A percentile compares a stretch with the other conserved stretches of the same genome.
Conservation (phyloP, 345 rosid species). For the Pistacia atlantica region DNA sequence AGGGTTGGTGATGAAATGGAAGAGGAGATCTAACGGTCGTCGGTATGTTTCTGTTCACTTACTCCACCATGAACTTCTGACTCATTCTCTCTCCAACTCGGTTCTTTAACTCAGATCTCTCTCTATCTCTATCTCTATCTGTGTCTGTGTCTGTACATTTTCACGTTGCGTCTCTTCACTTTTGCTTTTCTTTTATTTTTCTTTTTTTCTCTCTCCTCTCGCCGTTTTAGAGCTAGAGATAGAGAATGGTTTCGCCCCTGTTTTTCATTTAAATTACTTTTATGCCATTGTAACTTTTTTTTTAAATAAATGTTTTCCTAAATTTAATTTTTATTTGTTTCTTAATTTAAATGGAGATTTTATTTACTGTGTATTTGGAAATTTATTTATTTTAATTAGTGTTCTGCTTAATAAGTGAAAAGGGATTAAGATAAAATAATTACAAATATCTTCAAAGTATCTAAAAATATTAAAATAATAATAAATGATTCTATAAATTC, state of each 20-base stretch:
- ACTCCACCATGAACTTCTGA: conserved; percentile 26
- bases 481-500: too few relatives aligned
- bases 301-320: neutral
- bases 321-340: neutral
- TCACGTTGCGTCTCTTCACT: conserved; percentile 30
- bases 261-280: conserved; percentile 16
- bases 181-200: neutral
- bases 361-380: too few relatives aligned
- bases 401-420: too few relatives aligned
- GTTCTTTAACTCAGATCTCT: conserved; percentile 46
- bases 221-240: conserved; percentile 1
- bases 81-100: conserved; percentile 25
- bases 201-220: neutral
- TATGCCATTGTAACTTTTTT: neutral
- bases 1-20: conserved; percentile 18
- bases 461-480: too few relatives aligned
- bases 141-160: conserved; percentile 17
- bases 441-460: too few relatives aligned
- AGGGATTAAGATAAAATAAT: too few relatives aligned
- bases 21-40: conserved; percentile 29
- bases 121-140: conserved; percentile 22
- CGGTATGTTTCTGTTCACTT: conserved; percentile 20
- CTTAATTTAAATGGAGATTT: neutral
- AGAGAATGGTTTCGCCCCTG: conserved; percentile 11
- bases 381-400: too few relatives aligned